Base-by-base conservation (phyloP, 2,329 filamentous ascomycete species). In the Ophiostoma himal-ulmi region DNA sequence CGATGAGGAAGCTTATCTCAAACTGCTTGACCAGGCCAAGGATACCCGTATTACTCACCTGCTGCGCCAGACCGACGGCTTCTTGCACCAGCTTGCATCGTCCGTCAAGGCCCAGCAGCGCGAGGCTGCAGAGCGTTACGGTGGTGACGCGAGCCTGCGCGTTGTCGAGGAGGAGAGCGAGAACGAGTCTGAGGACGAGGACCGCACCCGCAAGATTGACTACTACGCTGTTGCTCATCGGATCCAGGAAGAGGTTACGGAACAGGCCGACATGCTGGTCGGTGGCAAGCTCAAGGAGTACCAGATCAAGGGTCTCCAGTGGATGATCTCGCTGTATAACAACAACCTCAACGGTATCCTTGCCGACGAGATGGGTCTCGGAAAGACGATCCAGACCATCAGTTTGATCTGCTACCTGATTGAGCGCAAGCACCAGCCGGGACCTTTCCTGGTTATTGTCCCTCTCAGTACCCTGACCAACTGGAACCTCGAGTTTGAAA, bases 241-340 rank as follows among this genome's bases (percentile, higher is more conserved):
- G 74, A 87, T 97, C 82, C 94, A 95, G 79, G 95, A 99, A 83
- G 92, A 96, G 74, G 90, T 99, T 75, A 91, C 87, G 0, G 84
- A 85, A 72, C 95, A 99, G 78, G 92, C 95, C 7, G 81, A 81
- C 69, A 96, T 96, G 62, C 86, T 99, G 72, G 93, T 98, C 73
- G 95, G 95, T 78, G 95, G 95, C 77, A 91, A 84, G 13, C 84
- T 99, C 75, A 99, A 99, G 80, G 95, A 99, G 79, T 99, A 99
- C 81, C 95, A 99, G 82, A 75, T 99, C 81, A 98, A 97, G 88
- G 95, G 95, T 86, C 83, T 99, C 67, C 94, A 99, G 80, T 99
- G 95, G 95, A 99, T 99, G 95, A 90, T 99, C 72, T 99, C 95
- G 17, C 86, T 99, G 17, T 99, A 98, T 86, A 99, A 99, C 89